These are phyloP conservation scores for Exophiala bonariae DNA, from an alignment of 2,329 filamentous ascomycete genomes.

Conservation along the genomic window DNA sequence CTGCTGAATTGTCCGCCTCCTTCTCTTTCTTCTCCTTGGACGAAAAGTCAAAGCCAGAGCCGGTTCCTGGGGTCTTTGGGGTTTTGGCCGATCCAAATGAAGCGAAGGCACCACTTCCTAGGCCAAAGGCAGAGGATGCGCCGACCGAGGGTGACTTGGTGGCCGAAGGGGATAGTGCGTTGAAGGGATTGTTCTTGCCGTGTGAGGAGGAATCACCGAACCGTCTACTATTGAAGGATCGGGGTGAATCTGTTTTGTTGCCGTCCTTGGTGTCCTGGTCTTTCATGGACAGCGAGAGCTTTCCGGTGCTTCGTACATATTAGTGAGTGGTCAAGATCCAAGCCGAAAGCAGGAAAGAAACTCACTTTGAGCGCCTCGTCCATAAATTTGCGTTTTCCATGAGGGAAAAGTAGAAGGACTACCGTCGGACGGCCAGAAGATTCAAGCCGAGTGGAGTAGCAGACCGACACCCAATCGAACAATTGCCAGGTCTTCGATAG, in stretches of 20 bases:
- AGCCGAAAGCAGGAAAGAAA: conserved; percentile 8
- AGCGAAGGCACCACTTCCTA: conserved; percentile 93
- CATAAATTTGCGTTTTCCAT: conserved; percentile 54
- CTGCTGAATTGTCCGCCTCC: conserved; percentile 37
- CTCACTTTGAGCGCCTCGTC: conserved; percentile 51
- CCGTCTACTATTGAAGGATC: conserved; percentile 69
- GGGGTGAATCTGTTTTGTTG: conserved; percentile 58
- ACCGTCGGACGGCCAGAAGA: not conserved
- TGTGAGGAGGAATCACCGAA: conserved; percentile 73
- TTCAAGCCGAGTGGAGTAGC: too few relatives aligned
- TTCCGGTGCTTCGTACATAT: conserved; percentile 65
- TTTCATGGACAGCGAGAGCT: conserved; percentile 83
- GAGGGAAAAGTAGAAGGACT: conserved; percentile 16
- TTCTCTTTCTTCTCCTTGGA: conserved; percentile 66
- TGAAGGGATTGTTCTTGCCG: conserved; percentile 75
- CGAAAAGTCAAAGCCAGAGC: conserved; percentile 76
- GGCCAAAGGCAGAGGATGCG: conserved; percentile 85
- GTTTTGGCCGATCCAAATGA: conserved; percentile 89
- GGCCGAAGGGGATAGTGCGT: conserved; percentile 69
- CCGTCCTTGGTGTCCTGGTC: conserved; percentile 56
- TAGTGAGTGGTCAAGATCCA: conserved; percentile 26
- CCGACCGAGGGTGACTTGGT: conserved; percentile 71
- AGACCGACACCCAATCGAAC: too few relatives aligned
- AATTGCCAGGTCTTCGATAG: too few relatives aligned
- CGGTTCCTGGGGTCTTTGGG: conserved; percentile 69